Base-by-base conservation (phyloP, 1,139 yeast genomes). In the Kazachstania sp. region DNA sequence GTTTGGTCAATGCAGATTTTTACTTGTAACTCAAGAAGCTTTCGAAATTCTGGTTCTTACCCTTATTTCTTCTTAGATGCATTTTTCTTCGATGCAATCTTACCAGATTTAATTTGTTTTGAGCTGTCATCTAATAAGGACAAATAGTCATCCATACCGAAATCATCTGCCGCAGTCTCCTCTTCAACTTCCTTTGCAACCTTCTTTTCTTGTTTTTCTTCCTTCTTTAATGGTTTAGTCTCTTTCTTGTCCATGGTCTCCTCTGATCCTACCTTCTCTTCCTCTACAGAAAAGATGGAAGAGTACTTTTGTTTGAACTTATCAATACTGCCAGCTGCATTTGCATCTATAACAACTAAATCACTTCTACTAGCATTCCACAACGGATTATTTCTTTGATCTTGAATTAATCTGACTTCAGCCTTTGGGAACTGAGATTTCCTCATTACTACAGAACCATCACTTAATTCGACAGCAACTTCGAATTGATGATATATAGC, bases 351-450 rank as follows among this genome's bases (percentile, higher is more conserved):
- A 37, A 83, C 77, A 49, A 77, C 77, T 59, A 87, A 72, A 64
- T 88, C 95, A 26, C 84, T 78, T 67, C 90, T 78, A 54, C 85
- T 77, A 45, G 92, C 88, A 67, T 92, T 92, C 96, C 97, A 92
- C 45, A 83, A 69, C 32, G 86, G 78, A 59, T 79, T 81, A 62
- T 86, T 86, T 68, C 96, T 79, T 71, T 86, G 95, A 68, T 92
- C 98, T 46, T 81, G 79, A 58, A 92, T 78, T 78, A 87, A 79
- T 67, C 95, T 75, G 62, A 86, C 74, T 63, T 92, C 96, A 49
- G 78, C 83, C 60, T 87, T 84, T 6, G 98, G 97, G 49, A 81
- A 88, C 56, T 86, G 95, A 0, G 96, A 81, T 60, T 86, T 75
- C 68, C 98, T 77, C 36, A 72, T 73, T 36, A 87, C 73, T 1